These are phyloP conservation scores for Thermomucor indicae-seudaticae DNA, from an alignment of 371 early-diverging fungal genomes.

Conservation along the genomic window DNA sequence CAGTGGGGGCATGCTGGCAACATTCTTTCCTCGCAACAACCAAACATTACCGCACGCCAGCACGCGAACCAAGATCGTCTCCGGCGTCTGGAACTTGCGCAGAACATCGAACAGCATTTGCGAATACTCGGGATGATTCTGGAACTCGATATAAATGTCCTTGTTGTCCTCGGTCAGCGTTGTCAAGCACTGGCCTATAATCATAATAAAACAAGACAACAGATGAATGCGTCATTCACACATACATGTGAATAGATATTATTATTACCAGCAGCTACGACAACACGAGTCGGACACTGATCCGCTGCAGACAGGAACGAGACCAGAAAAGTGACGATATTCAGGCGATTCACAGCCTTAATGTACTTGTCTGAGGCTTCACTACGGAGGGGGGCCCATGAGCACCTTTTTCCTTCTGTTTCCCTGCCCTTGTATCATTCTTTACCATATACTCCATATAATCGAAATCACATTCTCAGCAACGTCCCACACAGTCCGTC, in stretches of 20 bases:
- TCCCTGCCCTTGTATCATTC: no score
- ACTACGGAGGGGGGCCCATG: conserved; percentile 17
- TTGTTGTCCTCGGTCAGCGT: conserved; percentile 81
- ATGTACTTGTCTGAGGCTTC: conserved; percentile 67
- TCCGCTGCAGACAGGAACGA: conserved; percentile 61
- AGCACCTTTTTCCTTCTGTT: neutral
- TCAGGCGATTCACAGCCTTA: conserved; percentile 60
- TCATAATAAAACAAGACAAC: neutral
- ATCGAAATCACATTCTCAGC: conserved; percentile 73
- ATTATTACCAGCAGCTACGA: conserved; percentile 60
- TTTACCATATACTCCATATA: conserved; percentile 58
- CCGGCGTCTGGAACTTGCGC: conserved; percentile 31
- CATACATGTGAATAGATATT: no score
- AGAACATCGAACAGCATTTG: conserved; percentile 47
- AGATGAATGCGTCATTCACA: neutral
- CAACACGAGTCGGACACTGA: conserved; percentile 59
- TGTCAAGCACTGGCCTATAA: conserved; percentile 74
- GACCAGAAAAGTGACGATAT: conserved; percentile 62
- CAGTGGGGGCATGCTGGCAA: neutral
- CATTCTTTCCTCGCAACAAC: neutral
- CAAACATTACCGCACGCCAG: conserved; percentile 52
- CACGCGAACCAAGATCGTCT: conserved; percentile 48
- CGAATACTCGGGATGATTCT: conserved; percentile 55
- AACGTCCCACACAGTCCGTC: conserved; percentile 63
- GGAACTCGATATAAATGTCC: conserved; percentile 55